Base-by-base conservation (phyloP, 2,329 filamentous ascomycete species). In the Cladophialophora immunda region DNA sequence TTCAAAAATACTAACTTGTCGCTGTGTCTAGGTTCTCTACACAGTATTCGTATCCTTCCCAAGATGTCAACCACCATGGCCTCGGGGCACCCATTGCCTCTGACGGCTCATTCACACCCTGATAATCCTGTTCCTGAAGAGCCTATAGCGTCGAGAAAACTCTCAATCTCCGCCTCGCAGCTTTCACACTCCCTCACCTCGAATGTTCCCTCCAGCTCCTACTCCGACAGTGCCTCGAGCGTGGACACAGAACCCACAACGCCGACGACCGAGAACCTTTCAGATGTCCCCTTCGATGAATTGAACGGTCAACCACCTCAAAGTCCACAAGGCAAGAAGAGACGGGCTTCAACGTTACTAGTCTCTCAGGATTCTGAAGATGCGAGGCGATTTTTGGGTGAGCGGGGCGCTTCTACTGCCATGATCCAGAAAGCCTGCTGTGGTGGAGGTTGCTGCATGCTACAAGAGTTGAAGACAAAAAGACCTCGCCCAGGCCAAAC, bases 351-450 rank as follows among this genome's bases (percentile, higher is more conserved):
- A 19, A 84, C 82, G 4, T 72, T 81, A 4, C 74, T 84, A 52
- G 85, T 88, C 66, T 87, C 86, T 0, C 83, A 87, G 70, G 86
- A 84, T 71, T 83, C 86, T 0, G 81, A 86, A 55, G 86, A 89
- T 74, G 86, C 89, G 73, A 80, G 82, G 72, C 79, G 83, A 63
- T 81, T 90, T 47, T 78, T 90, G 61, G 86, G 87, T 56, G 83
- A 84, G 68, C 80, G 80, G 17, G 85, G 85, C 56, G 64, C 68
- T 11, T 66, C 67, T 22, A 89, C 87, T 29, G 83, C 85, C 74
- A 84, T 88, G 74, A 81, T 90, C 45, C 83, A 87, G 74, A 88
- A 87, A 69, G 84, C 86, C 74, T 90, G 88, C 78, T 87, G 86
- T 72, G 88, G 88, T 47, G 87, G 87, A 67, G 87, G 87, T 64